These are phyloP conservation scores for Ochromonas danica DNA, from an alignment of 108 stramenopile species.

Conservation along the genomic window DNA sequence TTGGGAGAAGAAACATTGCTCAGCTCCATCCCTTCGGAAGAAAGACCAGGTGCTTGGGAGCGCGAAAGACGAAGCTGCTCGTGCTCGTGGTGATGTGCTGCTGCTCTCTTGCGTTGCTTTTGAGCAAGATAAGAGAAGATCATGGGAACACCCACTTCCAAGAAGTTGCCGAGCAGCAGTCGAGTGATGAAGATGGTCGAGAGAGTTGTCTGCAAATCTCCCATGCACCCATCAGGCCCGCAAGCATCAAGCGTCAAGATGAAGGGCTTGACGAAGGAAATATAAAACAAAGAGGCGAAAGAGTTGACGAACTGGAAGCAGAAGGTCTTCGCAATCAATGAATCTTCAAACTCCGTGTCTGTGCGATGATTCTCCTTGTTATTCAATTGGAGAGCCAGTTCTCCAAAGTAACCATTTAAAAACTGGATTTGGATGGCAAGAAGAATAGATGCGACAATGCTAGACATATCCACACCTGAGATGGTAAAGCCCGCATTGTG, in stretches of 20 bases:
- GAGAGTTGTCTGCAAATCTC: constrained; percentile 24
- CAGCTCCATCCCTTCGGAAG: not conserved
- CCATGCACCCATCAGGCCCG: constrained; percentile 11
- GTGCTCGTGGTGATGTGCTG: not conserved
- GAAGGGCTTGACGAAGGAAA: constrained; percentile 30
- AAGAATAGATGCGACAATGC: constrained; percentile 26
- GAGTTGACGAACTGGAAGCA: constrained; percentile 34
- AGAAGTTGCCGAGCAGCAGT: constrained; percentile 49
- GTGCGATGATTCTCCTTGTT: constrained; percentile 33
- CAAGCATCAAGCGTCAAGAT: constrained; percentile 1
- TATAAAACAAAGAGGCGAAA: constrained; percentile 29
- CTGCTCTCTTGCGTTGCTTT: not conserved
- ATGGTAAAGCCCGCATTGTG: not conserved
- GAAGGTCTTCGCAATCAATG: constrained; percentile 32
- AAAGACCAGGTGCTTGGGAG: no score
- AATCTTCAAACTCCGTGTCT: constrained; percentile 32
- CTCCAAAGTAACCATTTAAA: constrained; percentile 12
- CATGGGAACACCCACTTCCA: no score
- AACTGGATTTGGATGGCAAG: constrained; percentile 25
- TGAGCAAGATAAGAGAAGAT: not conserved
- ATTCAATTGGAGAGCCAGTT: constrained; percentile 12
- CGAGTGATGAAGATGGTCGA: constrained; percentile 33
- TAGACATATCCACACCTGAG: not conserved
- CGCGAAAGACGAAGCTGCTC: no score
- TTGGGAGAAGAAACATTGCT: not conserved